phyloP scores from a whole-genome alignment of 768 basidiomycete species.

The Mycena vulgaris region DNA sequence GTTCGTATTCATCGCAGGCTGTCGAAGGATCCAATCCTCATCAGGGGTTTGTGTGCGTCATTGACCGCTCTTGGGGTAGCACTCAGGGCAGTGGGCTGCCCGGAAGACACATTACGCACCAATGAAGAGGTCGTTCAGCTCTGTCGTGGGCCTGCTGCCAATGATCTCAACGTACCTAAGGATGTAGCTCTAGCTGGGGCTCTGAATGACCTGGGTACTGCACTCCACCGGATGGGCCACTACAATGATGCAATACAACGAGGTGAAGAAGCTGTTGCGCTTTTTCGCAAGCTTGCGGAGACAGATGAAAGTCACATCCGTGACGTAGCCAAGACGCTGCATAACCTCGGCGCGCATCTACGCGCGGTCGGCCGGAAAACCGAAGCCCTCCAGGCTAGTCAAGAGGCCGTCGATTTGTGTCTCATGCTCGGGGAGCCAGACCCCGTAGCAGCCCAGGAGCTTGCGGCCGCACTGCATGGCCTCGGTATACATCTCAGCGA shows the following conservation, averaged over 20 bases:
- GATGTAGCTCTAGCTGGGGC: too few relatives aligned
- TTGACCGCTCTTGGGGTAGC: not conserved
- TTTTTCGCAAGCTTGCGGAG: slow-evolving; percentile 22
- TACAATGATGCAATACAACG: not conserved
- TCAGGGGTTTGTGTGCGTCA: not conserved
- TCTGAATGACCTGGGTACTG: too few relatives aligned
- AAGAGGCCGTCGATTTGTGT: slow-evolving; percentile 20
- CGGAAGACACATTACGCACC: slow-evolving; percentile 11
- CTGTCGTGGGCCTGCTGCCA: slow-evolving; percentile 13
- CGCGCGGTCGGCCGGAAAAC: not conserved
- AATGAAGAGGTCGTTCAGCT: slow-evolving; percentile 10
- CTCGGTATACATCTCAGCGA: slow-evolving; percentile 5
- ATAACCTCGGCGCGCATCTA: slow-evolving; percentile 15
- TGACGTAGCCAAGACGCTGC: slow-evolving; percentile 5
- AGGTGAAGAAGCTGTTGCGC: slow-evolving; percentile 12
- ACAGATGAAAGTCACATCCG: not conserved
- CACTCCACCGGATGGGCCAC: slow-evolving; percentile 2
- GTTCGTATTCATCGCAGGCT: slow-evolving; percentile 10
- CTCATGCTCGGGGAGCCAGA: slow-evolving; percentile 3
- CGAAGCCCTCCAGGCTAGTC: not conserved
- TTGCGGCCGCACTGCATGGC: slow-evolving; percentile 4
- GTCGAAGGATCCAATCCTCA: slow-evolving; percentile 1
- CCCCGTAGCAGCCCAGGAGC: not conserved
- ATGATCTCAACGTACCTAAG: not conserved
- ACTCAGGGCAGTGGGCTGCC: slow-evolving; percentile 10